Evolutionary conservation across 768 basidiomycete species (phyloP).

Genomic region (Russula ochroleuca): DNA sequence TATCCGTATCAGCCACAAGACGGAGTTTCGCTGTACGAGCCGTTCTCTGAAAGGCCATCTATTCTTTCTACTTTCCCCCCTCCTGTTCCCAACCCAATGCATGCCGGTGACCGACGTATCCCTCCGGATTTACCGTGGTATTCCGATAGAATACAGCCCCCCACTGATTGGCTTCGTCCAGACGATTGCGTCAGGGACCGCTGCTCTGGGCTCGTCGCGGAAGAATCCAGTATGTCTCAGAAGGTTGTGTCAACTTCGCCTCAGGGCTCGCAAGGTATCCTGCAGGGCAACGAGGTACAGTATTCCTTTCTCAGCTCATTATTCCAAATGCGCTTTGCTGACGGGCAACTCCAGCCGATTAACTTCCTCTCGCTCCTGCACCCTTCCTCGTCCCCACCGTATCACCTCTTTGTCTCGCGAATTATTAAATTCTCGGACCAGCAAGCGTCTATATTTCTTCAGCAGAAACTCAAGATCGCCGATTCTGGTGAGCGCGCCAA

Average conservation of each 20-base stretch:
- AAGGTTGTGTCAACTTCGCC: slow-evolving; percentile 12
- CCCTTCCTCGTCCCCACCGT: slow-evolving; percentile 80
- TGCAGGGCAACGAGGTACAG: slow-evolving; percentile 53
- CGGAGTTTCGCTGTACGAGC: slow-evolving; percentile 48
- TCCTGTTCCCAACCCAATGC: slow-evolving; percentile 32
- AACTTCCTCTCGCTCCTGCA: slow-evolving; percentile 84
- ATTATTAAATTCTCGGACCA: slow-evolving; percentile 90
- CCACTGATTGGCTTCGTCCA: slow-evolving; percentile 44
- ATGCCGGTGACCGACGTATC: slow-evolving; percentile 37
- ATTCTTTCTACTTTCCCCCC: slow-evolving; percentile 38
- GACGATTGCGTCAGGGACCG: slow-evolving; percentile 35
- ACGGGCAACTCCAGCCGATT: slow-evolving; percentile 56
- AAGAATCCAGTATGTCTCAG: slow-evolving; percentile 29
- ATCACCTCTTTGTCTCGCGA: slow-evolving; percentile 73
- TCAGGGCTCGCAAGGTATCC: slow-evolving; percentile 28
- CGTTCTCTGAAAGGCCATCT: slow-evolving; percentile 45
- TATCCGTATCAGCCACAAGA: slow-evolving; percentile 25
- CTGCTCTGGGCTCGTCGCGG: slow-evolving; percentile 28
- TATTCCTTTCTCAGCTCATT: slow-evolving; percentile 23
- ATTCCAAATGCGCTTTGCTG: not conserved
- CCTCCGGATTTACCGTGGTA: slow-evolving; percentile 25
- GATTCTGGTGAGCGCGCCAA: slow-evolving; percentile 71
- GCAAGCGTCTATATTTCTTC: slow-evolving; percentile 85
- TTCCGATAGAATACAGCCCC: slow-evolving; percentile 30
- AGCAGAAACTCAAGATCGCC: slow-evolving; percentile 87